Conservation (phyloP, 257 asterid species). For the Solanum clarkiae region DNA sequence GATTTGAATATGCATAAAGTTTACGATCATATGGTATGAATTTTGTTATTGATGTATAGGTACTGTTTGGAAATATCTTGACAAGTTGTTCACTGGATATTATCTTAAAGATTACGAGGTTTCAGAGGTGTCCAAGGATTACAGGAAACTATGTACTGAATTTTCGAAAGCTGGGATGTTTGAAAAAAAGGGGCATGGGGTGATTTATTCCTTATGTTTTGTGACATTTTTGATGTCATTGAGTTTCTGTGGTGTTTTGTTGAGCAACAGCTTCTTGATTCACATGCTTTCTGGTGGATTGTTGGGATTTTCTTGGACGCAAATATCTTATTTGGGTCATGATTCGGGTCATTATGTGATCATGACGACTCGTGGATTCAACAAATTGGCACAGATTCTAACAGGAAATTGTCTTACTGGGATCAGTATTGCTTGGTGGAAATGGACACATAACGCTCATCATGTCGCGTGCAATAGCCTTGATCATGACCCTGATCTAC, state of each 20-base stretch:
- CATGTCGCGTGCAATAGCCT: slow-evolving; percentile 75
- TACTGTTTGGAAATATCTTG: slow-evolving; percentile 31
- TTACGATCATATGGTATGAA: neutral
- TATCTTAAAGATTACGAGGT: slow-evolving; percentile 23
- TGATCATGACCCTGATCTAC: slow-evolving; percentile 87
- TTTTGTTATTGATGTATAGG: slow-evolving; percentile 19
- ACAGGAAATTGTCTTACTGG: slow-evolving; percentile 92
- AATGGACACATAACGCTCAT: slow-evolving; percentile 93
- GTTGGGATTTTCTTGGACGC: slow-evolving; percentile 32
- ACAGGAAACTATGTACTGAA: slow-evolving; percentile 13
- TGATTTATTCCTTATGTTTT: slow-evolving; percentile 12
- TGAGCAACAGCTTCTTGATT: slow-evolving; percentile 1
- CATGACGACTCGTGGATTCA: slow-evolving; percentile 36
- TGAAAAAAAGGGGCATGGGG: slow-evolving; percentile 34
- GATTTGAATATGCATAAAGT: neutral
- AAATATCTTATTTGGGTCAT: slow-evolving; percentile 64
- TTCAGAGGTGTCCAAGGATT: slow-evolving; percentile 33
- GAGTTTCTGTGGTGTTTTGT: slow-evolving; percentile 22
- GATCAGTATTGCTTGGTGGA: slow-evolving; percentile 98
- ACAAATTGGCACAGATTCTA: slow-evolving; percentile 53
- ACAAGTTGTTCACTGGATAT: slow-evolving; percentile 24
- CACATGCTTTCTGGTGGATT: slow-evolving; percentile 27
- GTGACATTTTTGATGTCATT: slow-evolving; percentile 3
- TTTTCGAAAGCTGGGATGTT: slow-evolving; percentile 32
- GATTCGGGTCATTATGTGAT: slow-evolving; percentile 87